A percentile compares a stretch with the other conserved stretches of the same genome.
These are phyloP conservation scores for Heliamphora pulchella DNA, from an alignment of 179 eudicot species.

Conservation along the genomic window DNA sequence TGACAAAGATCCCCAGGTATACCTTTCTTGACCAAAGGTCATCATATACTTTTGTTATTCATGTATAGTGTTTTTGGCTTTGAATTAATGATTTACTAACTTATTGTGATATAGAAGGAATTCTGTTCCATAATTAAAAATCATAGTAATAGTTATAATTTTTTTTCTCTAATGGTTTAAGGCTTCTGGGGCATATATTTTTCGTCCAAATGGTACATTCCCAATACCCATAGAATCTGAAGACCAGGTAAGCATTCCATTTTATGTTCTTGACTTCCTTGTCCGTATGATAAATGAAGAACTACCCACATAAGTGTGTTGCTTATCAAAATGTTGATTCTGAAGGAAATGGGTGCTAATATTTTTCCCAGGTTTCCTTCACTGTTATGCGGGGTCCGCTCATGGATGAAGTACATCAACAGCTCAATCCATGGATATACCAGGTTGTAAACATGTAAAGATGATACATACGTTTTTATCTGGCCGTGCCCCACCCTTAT, in stretches of 20 bases:
- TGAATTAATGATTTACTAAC: not conserved
- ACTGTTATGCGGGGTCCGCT: conserved; percentile 65
- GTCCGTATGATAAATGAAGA: not conserved
- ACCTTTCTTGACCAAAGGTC: conserved; percentile 11
- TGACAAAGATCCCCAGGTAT: conserved; percentile 68
- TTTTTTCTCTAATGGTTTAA: conserved; percentile 23
- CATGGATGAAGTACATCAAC: conserved; percentile 84
- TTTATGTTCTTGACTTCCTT: not conserved
- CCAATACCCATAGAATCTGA: conserved; percentile 44
- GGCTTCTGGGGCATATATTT: conserved; percentile 92
- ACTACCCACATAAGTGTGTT: not conserved
- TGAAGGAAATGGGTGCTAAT: conserved; percentile 2
- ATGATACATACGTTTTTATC: too few relatives aligned
- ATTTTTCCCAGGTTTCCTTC: conserved; percentile 40
- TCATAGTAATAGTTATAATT: not conserved
- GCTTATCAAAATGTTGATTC: not conserved
- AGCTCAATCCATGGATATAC: conserved; percentile 67
- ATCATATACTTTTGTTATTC: not conserved
- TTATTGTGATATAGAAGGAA: not conserved
- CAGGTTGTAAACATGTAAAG: conserved; percentile 45
- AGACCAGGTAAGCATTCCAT: conserved; percentile 40
- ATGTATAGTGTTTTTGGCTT: conserved; percentile 1
- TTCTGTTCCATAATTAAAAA: conserved; percentile 5
- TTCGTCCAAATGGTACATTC: conserved; percentile 75
- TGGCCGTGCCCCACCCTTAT: not conserved